A percentile compares a stretch with the other conserved stretches of the same genome.
phyloP scores from a whole-genome alignment of 2,329 filamentous ascomycete species.

The Colletotrichum australisinense region DNA sequence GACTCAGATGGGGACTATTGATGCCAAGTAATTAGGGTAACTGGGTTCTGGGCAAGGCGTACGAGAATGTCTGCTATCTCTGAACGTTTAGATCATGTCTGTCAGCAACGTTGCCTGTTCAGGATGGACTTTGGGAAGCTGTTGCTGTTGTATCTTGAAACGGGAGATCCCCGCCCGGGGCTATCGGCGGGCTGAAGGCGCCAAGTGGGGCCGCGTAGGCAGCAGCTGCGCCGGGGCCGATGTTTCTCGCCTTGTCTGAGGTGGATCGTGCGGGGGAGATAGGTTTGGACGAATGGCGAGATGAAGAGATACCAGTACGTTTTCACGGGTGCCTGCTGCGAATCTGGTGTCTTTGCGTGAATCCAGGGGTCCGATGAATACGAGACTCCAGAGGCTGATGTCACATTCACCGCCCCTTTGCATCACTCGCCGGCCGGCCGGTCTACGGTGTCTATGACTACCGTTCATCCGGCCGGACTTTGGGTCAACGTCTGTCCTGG shows the following conservation, averaged over 20 bases:
- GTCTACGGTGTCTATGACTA: neutral
- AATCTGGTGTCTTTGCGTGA: neutral
- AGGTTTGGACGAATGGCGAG: neutral
- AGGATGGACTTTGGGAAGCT: neutral
- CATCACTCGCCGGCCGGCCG: neutral
- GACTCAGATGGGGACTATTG: neutral
- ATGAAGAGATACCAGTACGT: neutral
- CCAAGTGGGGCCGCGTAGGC: conserved; percentile 19
- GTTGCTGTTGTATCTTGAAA: neutral
- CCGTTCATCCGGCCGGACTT: neutral
- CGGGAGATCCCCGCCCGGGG: neutral
- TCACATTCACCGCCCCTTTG: neutral
- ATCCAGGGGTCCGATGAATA: neutral
- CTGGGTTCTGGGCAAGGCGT: neutral
- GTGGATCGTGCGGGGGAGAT: neutral
- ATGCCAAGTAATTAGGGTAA: too few species aligned
- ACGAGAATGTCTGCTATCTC: neutral
- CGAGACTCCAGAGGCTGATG: neutral
- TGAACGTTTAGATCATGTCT: neutral
- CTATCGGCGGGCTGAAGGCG: neutral
- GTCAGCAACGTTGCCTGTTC: neutral
- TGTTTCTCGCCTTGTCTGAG: neutral
- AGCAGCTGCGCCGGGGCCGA: conserved; percentile 4
- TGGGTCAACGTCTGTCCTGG: neutral
- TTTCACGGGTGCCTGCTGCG: neutral